Base-by-base conservation (phyloP, 2,329 filamentous ascomycete species). In the Saccharata proteae region DNA sequence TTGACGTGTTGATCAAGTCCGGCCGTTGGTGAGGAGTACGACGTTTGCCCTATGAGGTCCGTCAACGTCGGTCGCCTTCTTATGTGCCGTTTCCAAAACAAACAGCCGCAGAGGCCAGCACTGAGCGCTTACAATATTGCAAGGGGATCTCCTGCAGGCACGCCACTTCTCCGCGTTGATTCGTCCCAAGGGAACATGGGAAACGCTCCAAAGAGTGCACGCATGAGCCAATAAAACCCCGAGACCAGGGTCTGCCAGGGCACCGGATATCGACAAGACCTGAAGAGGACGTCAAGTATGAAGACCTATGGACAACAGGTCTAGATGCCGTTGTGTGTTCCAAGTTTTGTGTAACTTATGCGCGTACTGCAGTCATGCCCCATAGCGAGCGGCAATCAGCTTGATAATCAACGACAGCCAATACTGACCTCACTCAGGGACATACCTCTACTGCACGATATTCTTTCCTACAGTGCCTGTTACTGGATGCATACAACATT, bases 331-430 rank as follows among this genome's bases (percentile, higher is more conserved):
- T 30, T 21, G 22, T 17, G 19, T 30, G 33, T 35, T 23, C 31
- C 33, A 35, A 31, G 28, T 31, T 14, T 31, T 21, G 33, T 35
- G 33, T 35, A 35, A 35, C 33, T 35, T 29, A 35, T 35, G 33
- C 31, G 31, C 18, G 6, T 33, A 22, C 31, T 33, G 31, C 33
- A 35, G 27, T 27, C 28, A 26, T 27, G 26, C 7, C 14, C 24
- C 29, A n/a, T 12, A 23, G 16, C 24, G 28, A 35, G 33, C 33
- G 33, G 33, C 33, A 35, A 35, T 23, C n/a, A n/a, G n/a, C n/a
- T n/a, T n/a, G n/a, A n/a, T n/a, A n/a, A n/a, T n/a, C n/a, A n/a
- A n/a, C n/a, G n/a, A n/a, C n/a, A n/a, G n/a, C n/a, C n/a, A n/a
- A n/a, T n/a, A n/a, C n/a, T n/a, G n/a, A n/a, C n/a, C n/a, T n/a